Evolutionary conservation across 257 asterid species (phyloP).

Genomic region (Nicotiana sylvestris): DNA sequence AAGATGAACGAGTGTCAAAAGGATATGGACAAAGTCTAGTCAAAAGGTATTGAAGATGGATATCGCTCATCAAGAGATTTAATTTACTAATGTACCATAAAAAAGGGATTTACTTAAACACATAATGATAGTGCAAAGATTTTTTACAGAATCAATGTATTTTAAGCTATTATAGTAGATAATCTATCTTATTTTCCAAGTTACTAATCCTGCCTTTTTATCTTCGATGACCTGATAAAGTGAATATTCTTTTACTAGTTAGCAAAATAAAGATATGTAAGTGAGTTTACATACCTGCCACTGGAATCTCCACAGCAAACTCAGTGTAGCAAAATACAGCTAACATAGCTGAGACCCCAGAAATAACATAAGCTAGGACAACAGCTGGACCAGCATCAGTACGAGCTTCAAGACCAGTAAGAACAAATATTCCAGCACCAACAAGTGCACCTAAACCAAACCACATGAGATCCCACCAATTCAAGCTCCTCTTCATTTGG

Average conservation of each 20-base stretch:
- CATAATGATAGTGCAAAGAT: no score
- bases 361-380: neutral
- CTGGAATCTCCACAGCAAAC: slow-evolving; percentile 1
- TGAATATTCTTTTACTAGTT: neutral
- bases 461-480: slow-evolving; percentile 4
- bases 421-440: slow-evolving; percentile 3
- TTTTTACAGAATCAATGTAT: no score
- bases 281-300: neutral
- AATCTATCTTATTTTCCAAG: no score
- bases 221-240: no score
- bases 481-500: neutral
- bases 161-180: no score
- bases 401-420: neutral
- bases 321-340: slow-evolving; percentile 1
- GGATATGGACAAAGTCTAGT: neutral
- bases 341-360: neutral
- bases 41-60: neutral
- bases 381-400: neutral
- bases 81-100: neutral
- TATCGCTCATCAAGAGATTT: neutral
- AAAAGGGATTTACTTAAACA: no score
- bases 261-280: neutral
- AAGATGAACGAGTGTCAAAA: neutral
- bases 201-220: no score
- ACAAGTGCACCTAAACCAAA: neutral